Evolutionary conservation across 176 grass and related monocot species (phyloP), one percentile per base, ranked within the genome.

Genomic region (bread wheat (Triticum aestivum)): DNA sequence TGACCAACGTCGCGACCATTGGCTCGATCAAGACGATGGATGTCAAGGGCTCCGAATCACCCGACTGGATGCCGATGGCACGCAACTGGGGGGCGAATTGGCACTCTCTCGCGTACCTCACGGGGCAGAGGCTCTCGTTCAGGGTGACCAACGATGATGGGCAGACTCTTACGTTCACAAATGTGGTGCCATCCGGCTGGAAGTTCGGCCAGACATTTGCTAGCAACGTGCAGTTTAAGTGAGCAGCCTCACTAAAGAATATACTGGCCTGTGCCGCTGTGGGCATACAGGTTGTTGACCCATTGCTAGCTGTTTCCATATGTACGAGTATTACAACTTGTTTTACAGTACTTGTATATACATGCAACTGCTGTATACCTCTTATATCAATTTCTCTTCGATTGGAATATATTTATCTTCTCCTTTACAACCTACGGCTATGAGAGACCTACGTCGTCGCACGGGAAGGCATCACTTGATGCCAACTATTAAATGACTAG

Each of bases 11-110:
- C 2, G 91, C 66, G 5, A 81, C 80, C 5, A 84, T 56, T 0
- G 91, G 91, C n/a, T 89, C 91, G 2, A 84, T 92, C 87, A 84
- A 85, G 0, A 72, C 91, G 0, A 86, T 92, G 80, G 85, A 71
- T 0, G 78, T 90, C 45, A 89, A 81, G 78, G 8, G 30, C 62
- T 71, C 75, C 3, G 13, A 2, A 8, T 73, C 64, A 0, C 2
- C 7, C 0, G 38, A 58, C 0, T 92, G 88, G 91, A 58, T 15
- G 3, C 54, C 61, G 8, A 85, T 90, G 91, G 72, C 68, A 2
- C 82, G 88, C 10, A 92, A 92, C 41, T 81, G 72, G 76, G 91
- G 91, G 0, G 91, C 75, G 0, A 80, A 90, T 10, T 90, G 91
- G 91, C 91, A 86, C 4, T 88, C 91, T 2, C 47, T 77, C 0